A percentile compares a stretch with the other conserved stretches of the same genome.
These are phyloP conservation scores for Turritis glabra DNA, from an alignment of 345 rosid genomes.

Conservation along the genomic window DNA sequence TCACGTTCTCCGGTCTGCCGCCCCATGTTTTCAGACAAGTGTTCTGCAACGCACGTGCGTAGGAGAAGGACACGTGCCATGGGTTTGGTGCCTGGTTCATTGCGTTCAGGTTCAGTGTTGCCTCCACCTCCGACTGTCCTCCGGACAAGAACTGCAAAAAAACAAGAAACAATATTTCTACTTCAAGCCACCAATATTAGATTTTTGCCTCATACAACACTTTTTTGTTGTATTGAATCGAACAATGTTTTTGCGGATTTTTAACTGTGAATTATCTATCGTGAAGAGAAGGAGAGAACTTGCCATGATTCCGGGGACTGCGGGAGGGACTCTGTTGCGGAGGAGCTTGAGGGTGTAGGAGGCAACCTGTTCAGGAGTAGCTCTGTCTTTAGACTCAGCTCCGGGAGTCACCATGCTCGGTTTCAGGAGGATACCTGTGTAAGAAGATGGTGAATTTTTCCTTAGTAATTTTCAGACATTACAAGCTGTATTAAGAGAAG, in stretches of 20 bases:
- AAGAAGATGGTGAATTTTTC: background rate
- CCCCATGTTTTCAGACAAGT: slow-evolving; percentile 95
- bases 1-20: slow-evolving; percentile 82
- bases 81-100: slow-evolving; percentile 92
- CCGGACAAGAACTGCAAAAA: slow-evolving; percentile 93
- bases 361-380: slow-evolving; percentile 82
- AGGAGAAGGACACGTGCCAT: slow-evolving; percentile 98
- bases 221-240: background rate
- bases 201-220: background rate
- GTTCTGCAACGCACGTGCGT: slow-evolving; percentile 96
- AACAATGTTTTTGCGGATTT: background rate
- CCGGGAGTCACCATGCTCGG: slow-evolving; percentile 99
- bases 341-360: slow-evolving; percentile 96
- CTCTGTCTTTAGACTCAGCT: slow-evolving; percentile 86
- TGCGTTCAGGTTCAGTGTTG: slow-evolving; percentile 91
- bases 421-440: slow-evolving; percentile 69
- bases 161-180: background rate
- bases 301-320: slow-evolving; percentile 99
- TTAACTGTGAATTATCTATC: background rate
- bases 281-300: slow-evolving; percentile 27
- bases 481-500: background rate
- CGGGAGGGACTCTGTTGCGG: slow-evolving; percentile 76
- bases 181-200: slow-evolving; percentile 12
- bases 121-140: slow-evolving; percentile 98
- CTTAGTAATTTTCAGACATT: background rate